A percentile compares a stretch with the other conserved stretches of the same genome.
Evolutionary conservation across 495 filamentous ascomycete species (phyloP).

Genomic region (Aspergillus bridgeri): DNA sequence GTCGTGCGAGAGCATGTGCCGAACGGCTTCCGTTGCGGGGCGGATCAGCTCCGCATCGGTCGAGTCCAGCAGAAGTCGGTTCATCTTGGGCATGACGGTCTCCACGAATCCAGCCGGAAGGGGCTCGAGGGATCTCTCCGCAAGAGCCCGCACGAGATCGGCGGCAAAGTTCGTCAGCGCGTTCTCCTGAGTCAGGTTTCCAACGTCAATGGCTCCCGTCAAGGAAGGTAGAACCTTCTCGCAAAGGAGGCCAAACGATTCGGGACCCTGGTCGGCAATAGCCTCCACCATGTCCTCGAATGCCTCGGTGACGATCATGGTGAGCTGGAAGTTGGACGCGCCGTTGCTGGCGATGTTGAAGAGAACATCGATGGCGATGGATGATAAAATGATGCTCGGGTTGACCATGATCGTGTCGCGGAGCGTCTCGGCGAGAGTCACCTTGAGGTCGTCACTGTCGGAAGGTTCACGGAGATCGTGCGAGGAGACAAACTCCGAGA

Average conservation of each 20-base stretch:
- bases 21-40: slow-evolving; percentile 79
- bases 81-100: slow-evolving; percentile 81
- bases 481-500: slow-evolving; percentile 70
- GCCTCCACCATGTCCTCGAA: slow-evolving; percentile 80
- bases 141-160: slow-evolving; percentile 76
- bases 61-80: slow-evolving; percentile 71
- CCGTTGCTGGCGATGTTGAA: slow-evolving; percentile 87
- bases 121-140: slow-evolving; percentile 76
- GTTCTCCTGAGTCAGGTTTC: slow-evolving; percentile 76
- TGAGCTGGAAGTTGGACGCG: slow-evolving; percentile 81
- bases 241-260: slow-evolving; percentile 76
- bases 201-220: slow-evolving; percentile 84
- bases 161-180: slow-evolving; percentile 80
- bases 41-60: slow-evolving; percentile 82
- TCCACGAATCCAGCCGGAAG: slow-evolving; percentile 84
- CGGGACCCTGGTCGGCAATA: slow-evolving; percentile 59
- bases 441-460: slow-evolving; percentile 86
- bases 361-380: slow-evolving; percentile 73
- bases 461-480: slow-evolving; percentile 79
- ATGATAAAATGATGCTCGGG: slow-evolving; percentile 64
- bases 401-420: slow-evolving; percentile 78
- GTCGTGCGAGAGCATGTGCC: slow-evolving; percentile 84
- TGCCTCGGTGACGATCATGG: slow-evolving; percentile 76
- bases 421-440: slow-evolving; percentile 85
- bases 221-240: slow-evolving; percentile 82